Evolutionary conservation across 2,329 filamentous ascomycete species (phyloP).

Genomic region (Colletotrichum siamense): DNA sequence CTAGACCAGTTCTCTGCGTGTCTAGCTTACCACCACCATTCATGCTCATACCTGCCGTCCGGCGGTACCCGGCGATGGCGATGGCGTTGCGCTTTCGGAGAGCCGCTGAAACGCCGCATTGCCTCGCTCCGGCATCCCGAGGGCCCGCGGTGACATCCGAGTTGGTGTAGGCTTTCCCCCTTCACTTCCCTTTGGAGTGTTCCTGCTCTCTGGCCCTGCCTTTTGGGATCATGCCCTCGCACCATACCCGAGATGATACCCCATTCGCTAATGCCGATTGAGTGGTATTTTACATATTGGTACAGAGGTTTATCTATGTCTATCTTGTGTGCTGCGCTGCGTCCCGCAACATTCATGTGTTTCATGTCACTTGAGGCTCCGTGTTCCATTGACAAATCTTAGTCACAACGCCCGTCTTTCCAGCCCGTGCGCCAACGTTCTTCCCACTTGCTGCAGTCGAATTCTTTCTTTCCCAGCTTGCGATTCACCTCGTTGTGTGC

Average conservation of each 20-base stretch:
- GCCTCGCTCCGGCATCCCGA: neutral
- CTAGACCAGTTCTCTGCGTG: neutral
- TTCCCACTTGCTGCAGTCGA: conserved; percentile 91
- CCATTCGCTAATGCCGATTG: neutral
- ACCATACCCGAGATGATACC: neutral
- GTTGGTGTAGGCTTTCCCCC: neutral
- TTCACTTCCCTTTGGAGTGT: neutral
- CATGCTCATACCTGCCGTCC: neutral
- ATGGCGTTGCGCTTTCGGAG: neutral
- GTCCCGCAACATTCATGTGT: neutral
- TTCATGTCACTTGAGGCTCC: neutral
- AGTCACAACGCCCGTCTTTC: conserved; percentile 71
- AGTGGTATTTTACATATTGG: neutral
- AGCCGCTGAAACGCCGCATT: neutral
- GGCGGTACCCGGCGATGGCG: neutral
- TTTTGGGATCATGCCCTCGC: neutral
- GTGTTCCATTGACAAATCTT: neutral
- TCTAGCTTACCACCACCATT: neutral
- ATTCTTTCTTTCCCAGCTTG: conserved; percentile 88
- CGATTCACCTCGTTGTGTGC: conserved; percentile 87
- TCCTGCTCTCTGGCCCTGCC: neutral
- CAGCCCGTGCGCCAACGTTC: conserved; percentile 94
- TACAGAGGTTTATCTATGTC: neutral
- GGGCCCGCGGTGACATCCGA: neutral
- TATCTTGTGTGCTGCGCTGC: neutral